Conservation (phyloP, 345 rosid species). For the Melaleuca quinquenervia region DNA sequence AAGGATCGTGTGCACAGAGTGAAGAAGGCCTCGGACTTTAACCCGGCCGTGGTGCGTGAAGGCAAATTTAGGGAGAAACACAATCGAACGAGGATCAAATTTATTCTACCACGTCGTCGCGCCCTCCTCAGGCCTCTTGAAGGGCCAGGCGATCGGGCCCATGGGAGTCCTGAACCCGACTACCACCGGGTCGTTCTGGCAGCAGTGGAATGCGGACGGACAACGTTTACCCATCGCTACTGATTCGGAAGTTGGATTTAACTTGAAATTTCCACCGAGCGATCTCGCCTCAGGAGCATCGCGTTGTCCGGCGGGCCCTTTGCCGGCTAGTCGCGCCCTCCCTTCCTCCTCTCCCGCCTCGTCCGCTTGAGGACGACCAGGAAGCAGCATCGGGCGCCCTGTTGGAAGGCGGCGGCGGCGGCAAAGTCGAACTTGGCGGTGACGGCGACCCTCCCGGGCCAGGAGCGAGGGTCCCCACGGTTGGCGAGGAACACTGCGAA, state of each 20-base stretch:
- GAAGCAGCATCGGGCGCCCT: constrained; percentile 7
- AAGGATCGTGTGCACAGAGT: no score
- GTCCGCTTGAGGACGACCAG: constrained; percentile 23
- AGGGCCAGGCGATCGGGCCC: constrained; percentile 50
- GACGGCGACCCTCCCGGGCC: constrained; percentile 12
- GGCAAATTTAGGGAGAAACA: no score
- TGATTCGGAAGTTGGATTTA: background rate
- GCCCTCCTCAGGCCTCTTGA: background rate
- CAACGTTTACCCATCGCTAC: no score
- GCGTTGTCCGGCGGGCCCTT: constrained; percentile 8
- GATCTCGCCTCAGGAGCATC: constrained; percentile 24
- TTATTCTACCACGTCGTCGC: no score
- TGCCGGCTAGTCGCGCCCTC: background rate
- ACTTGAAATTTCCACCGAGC: background rate
- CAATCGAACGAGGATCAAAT: no score
- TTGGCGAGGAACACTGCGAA: constrained; percentile 22
- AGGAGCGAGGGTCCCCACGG: background rate
- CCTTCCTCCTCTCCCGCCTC: constrained; percentile 12
- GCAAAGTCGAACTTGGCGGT: constrained; percentile 24
- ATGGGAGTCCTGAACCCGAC: constrained; percentile 30
- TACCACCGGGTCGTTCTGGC: constrained; percentile 31
- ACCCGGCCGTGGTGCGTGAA: no score
- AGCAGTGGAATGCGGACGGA: constrained; percentile 27
- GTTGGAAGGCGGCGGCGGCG: constrained; percentile 9
- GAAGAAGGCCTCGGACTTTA: no score